phyloP scores from a whole-genome alignment of 208 protist species.

The Leptomonas pyrrhocoris region DNA sequence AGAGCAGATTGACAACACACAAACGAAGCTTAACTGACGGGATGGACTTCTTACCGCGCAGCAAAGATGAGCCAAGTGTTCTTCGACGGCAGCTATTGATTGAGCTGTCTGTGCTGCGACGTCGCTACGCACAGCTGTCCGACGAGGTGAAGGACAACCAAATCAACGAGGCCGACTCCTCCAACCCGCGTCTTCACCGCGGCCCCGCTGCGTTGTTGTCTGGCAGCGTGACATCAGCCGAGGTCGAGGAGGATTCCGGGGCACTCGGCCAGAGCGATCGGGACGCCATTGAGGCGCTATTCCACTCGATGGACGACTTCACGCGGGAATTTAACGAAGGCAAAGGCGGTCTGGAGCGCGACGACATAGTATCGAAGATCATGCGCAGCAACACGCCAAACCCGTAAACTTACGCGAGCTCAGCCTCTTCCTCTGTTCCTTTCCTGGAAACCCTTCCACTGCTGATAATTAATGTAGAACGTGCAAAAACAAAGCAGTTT shows the following conservation, averaged over 20 bases:
- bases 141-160: not conserved
- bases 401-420: not conserved
- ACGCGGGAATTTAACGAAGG: conserved; percentile 78
- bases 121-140: conserved; percentile 15
- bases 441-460: not conserved
- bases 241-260: conserved; percentile 6
- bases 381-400: conserved; percentile 9
- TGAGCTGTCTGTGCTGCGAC: conserved; percentile 31
- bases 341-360: conserved; percentile 48
- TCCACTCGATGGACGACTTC: conserved; percentile 80
- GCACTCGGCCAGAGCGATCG: conserved; percentile 71
- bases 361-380: conserved; percentile 34
- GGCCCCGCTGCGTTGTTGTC: not conserved
- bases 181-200: too few relatives aligned
- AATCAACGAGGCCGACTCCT: not conserved
- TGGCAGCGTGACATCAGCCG: not conserved
- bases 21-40: too few relatives aligned
- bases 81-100: conserved; percentile 32
- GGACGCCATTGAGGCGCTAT: conserved; percentile 89
- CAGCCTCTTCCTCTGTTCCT: not conserved
- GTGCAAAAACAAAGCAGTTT: too few relatives aligned
- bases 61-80: not conserved
- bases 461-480: too few relatives aligned
- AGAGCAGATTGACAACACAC: too few relatives aligned
- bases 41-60: not conserved